Percentiles rank a stretch among this genome's conserved stretches.
Conservation (phyloP, 495 filamentous ascomycete species). For the Neurospora sp. region DNA sequence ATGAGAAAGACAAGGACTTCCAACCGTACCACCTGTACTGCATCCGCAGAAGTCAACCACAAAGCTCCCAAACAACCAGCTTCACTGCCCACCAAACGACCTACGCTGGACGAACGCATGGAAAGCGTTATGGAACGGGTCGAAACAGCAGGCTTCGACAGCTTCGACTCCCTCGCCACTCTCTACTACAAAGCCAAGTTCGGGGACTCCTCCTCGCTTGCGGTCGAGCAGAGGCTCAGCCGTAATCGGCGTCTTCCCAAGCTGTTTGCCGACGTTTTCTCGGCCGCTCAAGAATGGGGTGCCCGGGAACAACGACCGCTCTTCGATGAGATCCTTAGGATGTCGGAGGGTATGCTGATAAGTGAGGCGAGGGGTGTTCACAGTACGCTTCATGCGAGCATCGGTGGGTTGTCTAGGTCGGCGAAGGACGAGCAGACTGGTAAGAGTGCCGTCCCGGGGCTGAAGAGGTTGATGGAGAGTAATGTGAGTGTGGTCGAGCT, state of each 20-base stretch:
- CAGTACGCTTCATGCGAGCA: not conserved
- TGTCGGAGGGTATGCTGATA: not conserved
- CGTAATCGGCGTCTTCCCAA: not conserved
- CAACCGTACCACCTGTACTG: not conserved
- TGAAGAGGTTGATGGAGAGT: not conserved
- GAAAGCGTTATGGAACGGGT: not conserved
- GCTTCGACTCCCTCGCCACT: not conserved
- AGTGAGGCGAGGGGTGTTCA: not conserved
- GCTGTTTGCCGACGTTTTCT: not conserved
- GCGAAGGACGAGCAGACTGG: not conserved
- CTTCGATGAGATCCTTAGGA: not conserved
- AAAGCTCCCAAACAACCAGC: not conserved
- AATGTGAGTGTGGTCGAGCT: not conserved
- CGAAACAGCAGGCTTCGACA: not conserved
- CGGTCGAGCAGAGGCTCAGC: not conserved
- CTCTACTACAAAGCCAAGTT: not conserved
- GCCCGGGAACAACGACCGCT: not conserved
- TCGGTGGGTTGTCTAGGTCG: not conserved
- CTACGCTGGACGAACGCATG: not conserved
- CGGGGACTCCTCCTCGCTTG: not conserved
- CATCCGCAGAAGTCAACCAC: not conserved
- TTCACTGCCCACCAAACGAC: not conserved
- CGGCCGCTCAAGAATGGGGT: not conserved
- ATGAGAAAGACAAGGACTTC: not conserved
- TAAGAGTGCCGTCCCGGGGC: not conserved